Conservation (phyloP, 257 asterid genomes). For the Nicotiana tomentosiformis region DNA sequence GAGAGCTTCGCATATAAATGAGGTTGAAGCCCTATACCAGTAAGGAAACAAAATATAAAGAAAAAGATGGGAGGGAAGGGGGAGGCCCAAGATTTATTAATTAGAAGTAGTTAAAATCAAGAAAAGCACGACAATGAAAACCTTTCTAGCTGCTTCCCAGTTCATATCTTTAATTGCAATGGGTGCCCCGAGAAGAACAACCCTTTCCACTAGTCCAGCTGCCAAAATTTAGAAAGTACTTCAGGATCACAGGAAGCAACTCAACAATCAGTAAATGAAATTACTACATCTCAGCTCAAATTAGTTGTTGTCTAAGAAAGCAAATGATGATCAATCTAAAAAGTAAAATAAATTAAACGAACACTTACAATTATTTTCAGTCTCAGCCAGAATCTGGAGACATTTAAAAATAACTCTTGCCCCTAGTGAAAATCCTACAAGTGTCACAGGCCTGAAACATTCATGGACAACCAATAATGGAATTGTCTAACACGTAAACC, state of each 20-base stretch:
- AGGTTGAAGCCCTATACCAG: background rate
- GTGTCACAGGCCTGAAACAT: conserved; percentile 92
- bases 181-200: conserved; percentile 94
- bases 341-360: background rate
- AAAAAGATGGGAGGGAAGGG: background rate
- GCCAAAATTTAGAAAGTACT: conserved; percentile 11
- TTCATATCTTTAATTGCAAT: conserved; percentile 67
- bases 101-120: background rate
- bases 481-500: background rate
- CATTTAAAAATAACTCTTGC: conserved; percentile 91
- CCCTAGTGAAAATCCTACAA: conserved; percentile 95
- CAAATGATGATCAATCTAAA: background rate
- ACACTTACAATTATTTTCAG: conserved; percentile 46
- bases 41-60: background rate
- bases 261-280: background rate
- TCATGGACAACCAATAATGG: conserved; percentile 11
- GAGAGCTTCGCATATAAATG: conserved; percentile 4
- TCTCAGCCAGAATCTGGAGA: conserved; percentile 76
- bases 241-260: conserved; percentile 10
- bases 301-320: background rate
- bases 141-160: conserved; percentile 95
- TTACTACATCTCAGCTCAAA: background rate
- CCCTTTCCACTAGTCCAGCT: conserved; percentile 90
- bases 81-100: background rate
- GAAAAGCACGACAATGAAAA: conserved; percentile 1